These are phyloP conservation scores for Talaromyces ruber DNA, from an alignment of 495 filamentous ascomycete genomes.

Conservation along the genomic window DNA sequence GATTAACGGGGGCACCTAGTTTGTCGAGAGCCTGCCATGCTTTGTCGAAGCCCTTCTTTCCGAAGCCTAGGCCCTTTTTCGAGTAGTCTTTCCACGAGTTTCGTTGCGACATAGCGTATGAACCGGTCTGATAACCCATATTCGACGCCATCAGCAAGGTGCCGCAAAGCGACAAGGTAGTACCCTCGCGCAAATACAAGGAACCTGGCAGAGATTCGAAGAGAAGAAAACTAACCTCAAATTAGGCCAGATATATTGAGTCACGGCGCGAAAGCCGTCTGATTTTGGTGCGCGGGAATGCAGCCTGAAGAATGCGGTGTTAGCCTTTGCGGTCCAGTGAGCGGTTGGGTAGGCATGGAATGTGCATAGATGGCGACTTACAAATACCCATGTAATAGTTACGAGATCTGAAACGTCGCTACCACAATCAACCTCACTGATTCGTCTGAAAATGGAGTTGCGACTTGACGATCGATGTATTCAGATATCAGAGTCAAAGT, in stretches of 20 bases:
- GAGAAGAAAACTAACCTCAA: background rate
- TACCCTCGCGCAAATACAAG: background rate
- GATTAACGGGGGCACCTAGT: conserved; percentile 62
- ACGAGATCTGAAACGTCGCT: background rate
- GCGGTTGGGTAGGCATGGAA: background rate
- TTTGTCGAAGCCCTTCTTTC: conserved; percentile 48
- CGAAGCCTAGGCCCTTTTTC: conserved; percentile 17
- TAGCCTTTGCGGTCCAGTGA: conserved; percentile 1
- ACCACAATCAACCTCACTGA: background rate
- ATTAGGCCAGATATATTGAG: background rate
- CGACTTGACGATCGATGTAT: background rate
- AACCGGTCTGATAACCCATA: background rate
- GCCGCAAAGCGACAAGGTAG: conserved; percentile 3
- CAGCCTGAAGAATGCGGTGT: conserved; percentile 5
- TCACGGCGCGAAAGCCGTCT: background rate
- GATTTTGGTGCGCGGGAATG: conserved; percentile 1
- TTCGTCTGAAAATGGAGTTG: background rate
- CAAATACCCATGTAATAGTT: background rate
- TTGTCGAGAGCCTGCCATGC: conserved; percentile 45
- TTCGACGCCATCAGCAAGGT: background rate
- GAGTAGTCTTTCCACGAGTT: conserved; percentile 8
- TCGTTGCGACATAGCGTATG: conserved; percentile 4
- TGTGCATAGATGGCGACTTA: background rate
- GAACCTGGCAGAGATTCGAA: background rate
- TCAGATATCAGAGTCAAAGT: background rate